A percentile compares a stretch with the other conserved stretches of the same genome.
Conservation (phyloP, 2,329 filamentous ascomycete genomes). For the Myriosclerotinia duriaeana region DNA sequence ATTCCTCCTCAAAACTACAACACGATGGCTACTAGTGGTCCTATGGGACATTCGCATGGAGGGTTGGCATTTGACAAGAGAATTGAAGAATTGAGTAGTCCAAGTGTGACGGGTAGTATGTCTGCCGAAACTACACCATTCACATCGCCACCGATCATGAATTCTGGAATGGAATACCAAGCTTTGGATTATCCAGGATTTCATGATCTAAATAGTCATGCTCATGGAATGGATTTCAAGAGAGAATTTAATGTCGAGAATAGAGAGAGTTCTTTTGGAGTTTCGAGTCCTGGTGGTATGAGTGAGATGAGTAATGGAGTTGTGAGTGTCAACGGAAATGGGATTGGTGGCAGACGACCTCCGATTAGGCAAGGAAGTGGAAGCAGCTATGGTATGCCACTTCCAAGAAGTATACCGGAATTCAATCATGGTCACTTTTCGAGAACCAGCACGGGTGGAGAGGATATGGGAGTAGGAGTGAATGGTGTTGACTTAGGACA, state of each 20-base stretch:
- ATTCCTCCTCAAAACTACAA: slow-evolving; percentile 37
- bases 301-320: slow-evolving; percentile 18
- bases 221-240: slow-evolving; percentile 23
- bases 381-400: slow-evolving; percentile 22
- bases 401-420: slow-evolving; percentile 21
- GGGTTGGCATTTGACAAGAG: slow-evolving; percentile 34
- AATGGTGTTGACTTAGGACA: slow-evolving; percentile 8
- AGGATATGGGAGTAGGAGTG: slow-evolving; percentile 13
- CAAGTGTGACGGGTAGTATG: slow-evolving; percentile 22
- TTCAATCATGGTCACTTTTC: slow-evolving; percentile 20
- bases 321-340: slow-evolving; percentile 14
- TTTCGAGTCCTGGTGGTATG: slow-evolving; percentile 16
- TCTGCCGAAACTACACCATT: slow-evolving; percentile 22
- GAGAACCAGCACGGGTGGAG: slow-evolving; percentile 3
- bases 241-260: slow-evolving; percentile 16
- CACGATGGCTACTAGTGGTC: slow-evolving; percentile 29
- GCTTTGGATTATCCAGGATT: slow-evolving; percentile 24
- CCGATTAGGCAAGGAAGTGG: slow-evolving; percentile 22
- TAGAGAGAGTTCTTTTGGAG: slow-evolving; percentile 7
- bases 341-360: slow-evolving; percentile 19
- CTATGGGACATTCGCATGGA: slow-evolving; percentile 29
- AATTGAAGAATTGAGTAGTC: slow-evolving; percentile 37
- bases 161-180: slow-evolving; percentile 23
- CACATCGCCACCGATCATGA: slow-evolving; percentile 26
- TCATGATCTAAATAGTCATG: slow-evolving; percentile 20